phyloP scores from a whole-genome alignment of 768 basidiomycete species.

The Rhizopogon salebrosus region DNA sequence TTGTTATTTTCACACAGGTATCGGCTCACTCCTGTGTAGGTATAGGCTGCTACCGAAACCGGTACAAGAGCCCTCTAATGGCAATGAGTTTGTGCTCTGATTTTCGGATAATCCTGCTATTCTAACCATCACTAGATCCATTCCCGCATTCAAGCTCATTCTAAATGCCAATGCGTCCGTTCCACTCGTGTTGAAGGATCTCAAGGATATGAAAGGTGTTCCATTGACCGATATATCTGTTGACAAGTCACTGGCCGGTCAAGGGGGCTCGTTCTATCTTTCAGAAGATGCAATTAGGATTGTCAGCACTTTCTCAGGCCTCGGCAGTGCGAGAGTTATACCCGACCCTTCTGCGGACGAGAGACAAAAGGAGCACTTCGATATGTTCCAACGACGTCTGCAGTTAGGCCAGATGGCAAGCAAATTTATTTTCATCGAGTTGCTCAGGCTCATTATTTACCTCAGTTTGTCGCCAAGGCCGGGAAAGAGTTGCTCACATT shows the following conservation, averaged over 20 bases:
- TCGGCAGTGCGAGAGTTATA: constrained; percentile 44
- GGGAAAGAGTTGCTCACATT: constrained; percentile 51
- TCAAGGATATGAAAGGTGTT: constrained; percentile 25
- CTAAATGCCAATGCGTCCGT: constrained; percentile 47
- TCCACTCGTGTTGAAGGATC: constrained; percentile 43
- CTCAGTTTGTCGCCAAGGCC: constrained; percentile 53
- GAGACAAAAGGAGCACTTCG: constrained; percentile 42
- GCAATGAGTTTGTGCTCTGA: constrained; percentile 16
- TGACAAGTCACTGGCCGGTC: constrained; percentile 31
- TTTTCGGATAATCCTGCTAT: not conserved
- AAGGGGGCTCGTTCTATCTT: constrained; percentile 60
- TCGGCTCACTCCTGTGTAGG: not conserved
- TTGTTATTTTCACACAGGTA: not conserved
- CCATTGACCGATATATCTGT: constrained; percentile 35
- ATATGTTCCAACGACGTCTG: constrained; percentile 45
- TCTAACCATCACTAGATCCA: constrained; percentile 12
- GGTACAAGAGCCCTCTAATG: not conserved
- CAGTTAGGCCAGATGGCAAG: constrained; percentile 50
- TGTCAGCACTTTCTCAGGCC: constrained; percentile 47
- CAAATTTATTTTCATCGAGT: not conserved
- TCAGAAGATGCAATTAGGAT: constrained; percentile 41
- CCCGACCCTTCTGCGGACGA: constrained; percentile 35
- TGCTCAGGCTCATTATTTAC: not conserved
- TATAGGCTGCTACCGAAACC: not conserved
- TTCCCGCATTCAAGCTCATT: constrained; percentile 39